Conservation (phyloP, 768 basidiomycete genomes). For the Harrya chromipes region DNA sequence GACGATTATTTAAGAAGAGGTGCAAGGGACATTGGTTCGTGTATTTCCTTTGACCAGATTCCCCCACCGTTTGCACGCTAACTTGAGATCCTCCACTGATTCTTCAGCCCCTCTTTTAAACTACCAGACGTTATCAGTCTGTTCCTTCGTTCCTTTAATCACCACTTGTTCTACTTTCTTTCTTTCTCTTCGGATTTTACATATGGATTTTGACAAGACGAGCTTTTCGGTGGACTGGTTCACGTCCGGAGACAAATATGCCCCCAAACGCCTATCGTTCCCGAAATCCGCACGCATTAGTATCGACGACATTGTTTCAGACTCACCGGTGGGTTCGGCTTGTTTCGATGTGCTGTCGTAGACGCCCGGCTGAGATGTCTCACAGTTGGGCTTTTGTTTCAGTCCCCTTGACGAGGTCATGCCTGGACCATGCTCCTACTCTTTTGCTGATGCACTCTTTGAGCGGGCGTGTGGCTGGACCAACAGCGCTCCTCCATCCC, state of each 20-base stretch:
- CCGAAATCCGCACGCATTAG: slow-evolving; percentile 34
- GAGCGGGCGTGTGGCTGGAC: slow-evolving; percentile 22
- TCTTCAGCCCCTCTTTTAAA: slow-evolving; percentile 1
- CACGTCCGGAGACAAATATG: slow-evolving; percentile 26
- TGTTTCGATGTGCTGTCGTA: background rate
- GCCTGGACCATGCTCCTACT: slow-evolving; percentile 9
- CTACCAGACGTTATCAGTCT: slow-evolving; percentile 6
- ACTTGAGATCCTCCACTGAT: background rate
- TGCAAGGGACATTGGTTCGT: background rate
- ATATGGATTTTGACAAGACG: slow-evolving; percentile 34
- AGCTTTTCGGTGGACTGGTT: slow-evolving; percentile 32
- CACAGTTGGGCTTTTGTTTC: slow-evolving; percentile 25
- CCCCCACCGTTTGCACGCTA: slow-evolving; percentile 5
- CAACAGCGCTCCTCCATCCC: slow-evolving; percentile 18
- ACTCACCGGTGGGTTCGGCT: slow-evolving; percentile 23
- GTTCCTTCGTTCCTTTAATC: slow-evolving; percentile 7
- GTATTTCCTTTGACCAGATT: slow-evolving; percentile 1
- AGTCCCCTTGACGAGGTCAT: slow-evolving; percentile 12
- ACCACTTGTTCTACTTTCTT: background rate
- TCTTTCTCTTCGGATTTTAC: background rate
- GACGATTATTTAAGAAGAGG: slow-evolving; percentile 15
- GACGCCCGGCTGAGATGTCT: slow-evolving; percentile 8
- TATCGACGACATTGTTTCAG: slow-evolving; percentile 29
- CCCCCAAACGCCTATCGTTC: slow-evolving; percentile 29
- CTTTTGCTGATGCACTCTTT: slow-evolving; percentile 10